Conservation (phyloP, 345 rosid genomes). For the Linum tenue region DNA sequence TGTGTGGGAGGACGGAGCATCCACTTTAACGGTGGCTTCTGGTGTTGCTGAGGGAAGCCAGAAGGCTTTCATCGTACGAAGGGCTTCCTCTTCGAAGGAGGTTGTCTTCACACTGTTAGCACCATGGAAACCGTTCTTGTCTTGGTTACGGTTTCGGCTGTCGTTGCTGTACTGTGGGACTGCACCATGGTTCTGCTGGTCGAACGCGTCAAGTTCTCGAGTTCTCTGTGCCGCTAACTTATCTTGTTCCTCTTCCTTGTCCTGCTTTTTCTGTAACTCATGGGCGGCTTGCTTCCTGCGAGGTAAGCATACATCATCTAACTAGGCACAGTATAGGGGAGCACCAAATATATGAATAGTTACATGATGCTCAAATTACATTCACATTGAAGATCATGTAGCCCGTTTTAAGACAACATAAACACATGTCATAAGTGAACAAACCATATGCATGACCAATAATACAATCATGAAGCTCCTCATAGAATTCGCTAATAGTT, state of each 20-base stretch:
- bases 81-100: slow-evolving; percentile 89
- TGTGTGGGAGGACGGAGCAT: slow-evolving; percentile 57
- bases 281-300: slow-evolving; percentile 70
- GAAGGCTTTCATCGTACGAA: slow-evolving; percentile 94
- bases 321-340: no score
- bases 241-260: slow-evolving; percentile 81
- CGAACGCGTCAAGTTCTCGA: slow-evolving; percentile 80
- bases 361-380: no score
- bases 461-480: no score
- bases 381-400: no score
- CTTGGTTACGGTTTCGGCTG: slow-evolving; percentile 55
- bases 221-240: slow-evolving; percentile 57
- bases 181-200: slow-evolving; percentile 95
- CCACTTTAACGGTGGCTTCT: slow-evolving; percentile 64
- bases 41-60: slow-evolving; percentile 99
- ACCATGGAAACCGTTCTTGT: slow-evolving; percentile 84
- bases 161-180: slow-evolving; percentile 70
- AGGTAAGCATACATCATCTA: neutral
- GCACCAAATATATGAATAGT: no score
- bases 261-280: slow-evolving; percentile 60
- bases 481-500: no score
- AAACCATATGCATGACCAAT: no score
- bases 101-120: slow-evolving; percentile 93
- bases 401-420: no score
- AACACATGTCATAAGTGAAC: no score